Base-by-base conservation (phyloP, 805 yeast species). In the Priceomyces melissophilus region DNA sequence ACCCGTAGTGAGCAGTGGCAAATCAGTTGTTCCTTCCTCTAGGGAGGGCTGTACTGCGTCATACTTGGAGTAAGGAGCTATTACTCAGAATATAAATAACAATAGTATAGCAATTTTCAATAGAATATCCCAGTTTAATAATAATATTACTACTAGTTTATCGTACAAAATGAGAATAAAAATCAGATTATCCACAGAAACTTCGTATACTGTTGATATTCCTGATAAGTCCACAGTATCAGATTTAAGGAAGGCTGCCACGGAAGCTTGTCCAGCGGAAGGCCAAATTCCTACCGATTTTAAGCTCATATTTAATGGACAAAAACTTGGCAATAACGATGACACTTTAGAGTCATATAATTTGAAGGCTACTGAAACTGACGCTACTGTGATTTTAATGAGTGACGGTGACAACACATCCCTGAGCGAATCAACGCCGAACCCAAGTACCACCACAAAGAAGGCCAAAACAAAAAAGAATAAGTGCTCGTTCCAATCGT, bases 221-320 rank as follows among this genome's bases (percentile, higher is more conserved):
- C 75, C 81, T 9, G 73, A 73, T 42, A 69, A 73, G 52, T 63
- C 79, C 37, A 70, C 81, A 1, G 79, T 76, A 30, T 75, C 67
- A 30, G 79, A 76, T 45, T 64, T 78, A 47, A 67, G 70, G 40
- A 61, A 63, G 34, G 67, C 76, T 5, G 73, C 78, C 14, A 60
- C 67, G 38, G 73, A 70, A 17, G 70, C 73, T 4, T 58, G 69
- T 32, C 69, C 71, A 11, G 41, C 47, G n/a, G 38, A 51, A 13
- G 48, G 57, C 29, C 55, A 55, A 39, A 53, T 68, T 36, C 75
- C 75, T 3, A 32, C 46, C 8, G 65, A 61, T 32, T 67, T 67
- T 51, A 69, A 69, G 44, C 60, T 69, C 37, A 68, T 69, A 38
- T 50, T 50, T 47, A 67, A 68, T 47, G 75, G 75, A 5, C 60